Base-by-base conservation (phyloP, 371 early-diverging fungal species). In the Haplosporangium sp. region DNA sequence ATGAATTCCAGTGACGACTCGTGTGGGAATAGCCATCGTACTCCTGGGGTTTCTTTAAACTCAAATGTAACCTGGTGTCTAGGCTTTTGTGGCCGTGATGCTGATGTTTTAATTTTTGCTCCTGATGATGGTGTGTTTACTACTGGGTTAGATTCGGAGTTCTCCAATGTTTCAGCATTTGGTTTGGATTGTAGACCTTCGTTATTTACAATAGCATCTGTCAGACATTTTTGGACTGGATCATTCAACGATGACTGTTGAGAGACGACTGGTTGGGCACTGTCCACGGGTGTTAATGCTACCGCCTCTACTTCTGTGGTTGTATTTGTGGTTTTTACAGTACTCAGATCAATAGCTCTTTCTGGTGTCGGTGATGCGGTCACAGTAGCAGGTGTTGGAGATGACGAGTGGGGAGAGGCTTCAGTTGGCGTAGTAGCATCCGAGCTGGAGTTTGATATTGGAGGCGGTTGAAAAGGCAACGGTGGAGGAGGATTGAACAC, bases 21-120 rank as follows among this genome's bases (percentile, higher is more conserved):
- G 13, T 65, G 65, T 2, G 82, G 82, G 38, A 81, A 81, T 10
- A 81, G 63, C 82, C 82, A 81, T 2, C 72, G 69, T n/a, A 56
- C 64, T 11, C 76, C 76, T 8, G 76, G 72, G 42, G 71, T 75
- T 19, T 81, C 82, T n/a, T 70, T 81, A 50, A 81, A 81, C 27
- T 81, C 82, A 42, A 81, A 81, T 35, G 67, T 66, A 4, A 81
- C 60, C 48, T 81, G 82, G 19, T 72, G 48, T 40, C 61, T 63
- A 35, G 82, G 82, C 17, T 69, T 60, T 3, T 64, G 56, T 6
- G 64, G 56, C 35, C 62, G 63, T 34, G 68, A 11, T 13, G 61
- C 17, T 5, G 52, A 6, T 2, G 52, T 20, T 45, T 42, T 67
- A 34, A 37, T 42, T 44, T 65, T 40, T 37, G 56, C 17, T n/a